Conservation (phyloP, 2,329 filamentous ascomycete genomes). For the Fusarium tanahbumbuense region DNA sequence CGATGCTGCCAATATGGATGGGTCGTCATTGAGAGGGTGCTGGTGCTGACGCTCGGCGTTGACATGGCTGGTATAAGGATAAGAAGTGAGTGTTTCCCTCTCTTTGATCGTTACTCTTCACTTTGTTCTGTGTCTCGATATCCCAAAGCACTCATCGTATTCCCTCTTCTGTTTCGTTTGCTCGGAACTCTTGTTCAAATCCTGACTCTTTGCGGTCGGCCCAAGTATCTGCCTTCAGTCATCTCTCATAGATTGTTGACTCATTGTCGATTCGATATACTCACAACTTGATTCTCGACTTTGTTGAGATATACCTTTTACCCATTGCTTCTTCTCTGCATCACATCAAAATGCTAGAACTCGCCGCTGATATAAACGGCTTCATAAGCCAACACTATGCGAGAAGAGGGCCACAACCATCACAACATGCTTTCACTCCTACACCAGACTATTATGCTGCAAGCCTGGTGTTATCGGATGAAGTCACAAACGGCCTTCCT, state of each 20-base stretch:
- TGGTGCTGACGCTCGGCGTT: conserved; percentile 28
- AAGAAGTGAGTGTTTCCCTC: conserved; percentile 25
- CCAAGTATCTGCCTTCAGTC: background rate
- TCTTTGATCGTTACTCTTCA: background rate
- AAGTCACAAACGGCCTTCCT: background rate
- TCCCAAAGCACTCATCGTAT: background rate
- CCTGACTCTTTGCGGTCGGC: background rate
- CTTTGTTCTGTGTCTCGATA: background rate
- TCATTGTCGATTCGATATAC: background rate
- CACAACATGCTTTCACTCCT: background rate
- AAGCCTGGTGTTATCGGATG: conserved; percentile 30
- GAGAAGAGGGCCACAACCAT: conserved; percentile 8
- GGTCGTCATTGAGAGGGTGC: conserved; percentile 4
- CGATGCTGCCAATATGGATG: conserved; percentile 10
- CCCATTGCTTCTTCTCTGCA: background rate
- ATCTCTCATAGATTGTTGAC: background rate
- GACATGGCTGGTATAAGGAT: conserved; percentile 5
- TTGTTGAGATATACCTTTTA: background rate
- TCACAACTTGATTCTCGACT: background rate
- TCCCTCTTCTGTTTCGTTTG: background rate
- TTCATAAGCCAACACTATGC: conserved; percentile 31
- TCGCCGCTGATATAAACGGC: conserved; percentile 27
- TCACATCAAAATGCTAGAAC: conserved; percentile 15
- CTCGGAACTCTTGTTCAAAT: background rate
- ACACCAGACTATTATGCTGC: conserved; percentile 21